Evolutionary conservation across 2,329 filamentous ascomycete species (phyloP).

Genomic region (Leptographium lundbergii): DNA sequence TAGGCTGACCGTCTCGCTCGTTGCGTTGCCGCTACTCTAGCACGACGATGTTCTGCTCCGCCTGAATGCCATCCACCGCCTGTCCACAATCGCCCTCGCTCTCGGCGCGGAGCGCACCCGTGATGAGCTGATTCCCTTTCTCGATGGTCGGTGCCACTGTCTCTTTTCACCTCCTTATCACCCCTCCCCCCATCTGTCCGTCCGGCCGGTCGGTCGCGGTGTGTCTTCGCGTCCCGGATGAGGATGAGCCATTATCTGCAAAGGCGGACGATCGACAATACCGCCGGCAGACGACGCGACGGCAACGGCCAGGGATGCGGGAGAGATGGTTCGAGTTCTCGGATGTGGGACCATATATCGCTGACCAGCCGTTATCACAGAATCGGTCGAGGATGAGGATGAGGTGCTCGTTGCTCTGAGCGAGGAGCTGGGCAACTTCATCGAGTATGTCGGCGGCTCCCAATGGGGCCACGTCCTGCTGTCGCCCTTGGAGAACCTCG

Average conservation of each 20-base stretch:
- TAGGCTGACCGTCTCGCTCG: constrained; percentile 4
- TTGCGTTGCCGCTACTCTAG: constrained; percentile 32
- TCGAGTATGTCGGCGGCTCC: constrained; percentile 93
- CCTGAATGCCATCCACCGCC: constrained; percentile 94
- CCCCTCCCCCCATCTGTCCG: neutral
- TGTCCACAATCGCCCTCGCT: constrained; percentile 95
- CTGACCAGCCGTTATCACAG: constrained; percentile 32
- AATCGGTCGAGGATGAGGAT: constrained; percentile 98
- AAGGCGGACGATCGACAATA: neutral
- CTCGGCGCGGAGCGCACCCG: constrained; percentile 91
- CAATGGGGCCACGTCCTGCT: constrained; percentile 92
- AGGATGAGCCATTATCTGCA: neutral
- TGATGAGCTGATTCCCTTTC: constrained; percentile 96
- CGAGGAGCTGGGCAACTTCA: constrained; percentile 91
- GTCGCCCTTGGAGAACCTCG: constrained; percentile 93
- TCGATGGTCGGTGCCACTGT: constrained; percentile 66
- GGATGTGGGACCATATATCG: neutral
- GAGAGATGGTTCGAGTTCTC: neutral
- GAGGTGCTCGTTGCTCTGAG: constrained; percentile 95
- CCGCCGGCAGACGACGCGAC: neutral
- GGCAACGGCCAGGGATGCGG: neutral
- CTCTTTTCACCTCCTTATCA: neutral
- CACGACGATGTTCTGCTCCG: constrained; percentile 97
- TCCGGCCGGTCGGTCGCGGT: neutral
- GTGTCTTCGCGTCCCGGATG: neutral